phyloP scores from a whole-genome alignment of 176 grass and related monocot species.

The Raddia guianensis region DNA sequence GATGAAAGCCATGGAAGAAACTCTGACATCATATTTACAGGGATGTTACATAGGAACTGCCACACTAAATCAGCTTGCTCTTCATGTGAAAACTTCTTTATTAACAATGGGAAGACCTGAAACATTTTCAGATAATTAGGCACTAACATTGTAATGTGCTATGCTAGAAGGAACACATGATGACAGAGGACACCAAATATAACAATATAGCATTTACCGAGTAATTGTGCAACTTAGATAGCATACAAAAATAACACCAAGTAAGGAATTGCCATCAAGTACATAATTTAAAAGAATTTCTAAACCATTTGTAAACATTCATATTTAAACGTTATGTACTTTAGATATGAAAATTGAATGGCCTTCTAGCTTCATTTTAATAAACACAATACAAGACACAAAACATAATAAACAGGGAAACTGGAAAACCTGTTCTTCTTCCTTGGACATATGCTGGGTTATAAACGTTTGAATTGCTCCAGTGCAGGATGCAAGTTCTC shows the following conservation, averaged over 20 bases:
- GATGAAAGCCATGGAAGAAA: conserved; percentile 86
- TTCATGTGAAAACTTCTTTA: conserved; percentile 77
- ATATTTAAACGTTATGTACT: background rate
- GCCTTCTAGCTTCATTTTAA: background rate
- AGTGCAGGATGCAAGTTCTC: conserved; percentile 79
- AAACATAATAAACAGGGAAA: background rate
- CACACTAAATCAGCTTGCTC: conserved; percentile 92
- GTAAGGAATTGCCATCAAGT: background rate
- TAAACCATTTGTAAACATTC: background rate
- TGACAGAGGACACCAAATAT: conserved; percentile 19
- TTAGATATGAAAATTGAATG: conserved; percentile 12
- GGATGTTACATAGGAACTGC: conserved; percentile 91
- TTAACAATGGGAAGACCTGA: conserved; percentile 81
- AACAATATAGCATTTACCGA: background rate
- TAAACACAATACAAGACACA: background rate
- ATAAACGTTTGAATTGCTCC: conserved; percentile 76
- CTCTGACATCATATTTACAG: conserved; percentile 80
- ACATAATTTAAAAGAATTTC: background rate
- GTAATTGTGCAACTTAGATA: background rate
- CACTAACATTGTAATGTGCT: conserved; percentile 1
- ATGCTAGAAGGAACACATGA: background rate
- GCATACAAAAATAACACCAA: background rate
- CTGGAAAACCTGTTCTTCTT: conserved; percentile 77
- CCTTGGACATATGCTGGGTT: conserved; percentile 92
- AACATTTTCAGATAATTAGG: conserved; percentile 33